Evolutionary conservation across 164 flowering plant species (phyloP).

Genomic region (Vitis riparia): DNA sequence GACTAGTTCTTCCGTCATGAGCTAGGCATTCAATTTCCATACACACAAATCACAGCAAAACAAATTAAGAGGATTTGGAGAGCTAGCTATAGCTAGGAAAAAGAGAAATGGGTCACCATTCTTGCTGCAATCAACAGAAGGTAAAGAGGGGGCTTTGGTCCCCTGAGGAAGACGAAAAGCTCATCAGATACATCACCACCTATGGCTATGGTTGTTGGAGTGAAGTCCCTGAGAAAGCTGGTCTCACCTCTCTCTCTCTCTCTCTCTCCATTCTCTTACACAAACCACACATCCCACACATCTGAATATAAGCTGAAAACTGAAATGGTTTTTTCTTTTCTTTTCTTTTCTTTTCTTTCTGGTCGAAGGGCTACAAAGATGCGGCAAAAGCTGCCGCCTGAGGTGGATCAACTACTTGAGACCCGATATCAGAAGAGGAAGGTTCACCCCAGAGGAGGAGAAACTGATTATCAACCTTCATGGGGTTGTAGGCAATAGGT

Average conservation of each 20-base stretch:
- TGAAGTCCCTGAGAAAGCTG: conserved; percentile 87
- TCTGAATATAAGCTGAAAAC: not conserved
- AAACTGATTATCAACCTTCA: conserved; percentile 86
- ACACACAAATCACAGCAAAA: not conserved
- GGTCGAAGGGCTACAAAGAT: conserved; percentile 78
- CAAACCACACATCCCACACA: too few species aligned
- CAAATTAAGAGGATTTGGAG: not conserved
- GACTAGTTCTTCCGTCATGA: not conserved
- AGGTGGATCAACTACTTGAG: conserved; percentile 94
- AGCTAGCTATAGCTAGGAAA: not conserved
- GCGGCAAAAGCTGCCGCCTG: conserved; percentile 89
- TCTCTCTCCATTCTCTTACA: conserved; percentile 5
- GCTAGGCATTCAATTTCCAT: not conserved
- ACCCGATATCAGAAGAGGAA: conserved; percentile 91
- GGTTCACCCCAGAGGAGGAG: conserved; percentile 86
- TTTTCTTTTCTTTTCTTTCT: not conserved
- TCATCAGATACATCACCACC: conserved; percentile 65
- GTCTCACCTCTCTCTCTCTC: conserved; percentile 32
- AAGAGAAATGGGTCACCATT: conserved; percentile 67
- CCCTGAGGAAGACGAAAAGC: conserved; percentile 88
- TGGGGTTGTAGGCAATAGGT: conserved; percentile 89
- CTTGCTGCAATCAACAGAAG: conserved; percentile 90
- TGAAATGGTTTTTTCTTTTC: not conserved
- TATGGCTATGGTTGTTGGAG: conserved; percentile 94
- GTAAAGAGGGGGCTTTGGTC: conserved; percentile 93